Evolutionary conservation across 805 yeast genomes (phyloP).

Genomic region (Yamadazyma philogaea): DNA sequence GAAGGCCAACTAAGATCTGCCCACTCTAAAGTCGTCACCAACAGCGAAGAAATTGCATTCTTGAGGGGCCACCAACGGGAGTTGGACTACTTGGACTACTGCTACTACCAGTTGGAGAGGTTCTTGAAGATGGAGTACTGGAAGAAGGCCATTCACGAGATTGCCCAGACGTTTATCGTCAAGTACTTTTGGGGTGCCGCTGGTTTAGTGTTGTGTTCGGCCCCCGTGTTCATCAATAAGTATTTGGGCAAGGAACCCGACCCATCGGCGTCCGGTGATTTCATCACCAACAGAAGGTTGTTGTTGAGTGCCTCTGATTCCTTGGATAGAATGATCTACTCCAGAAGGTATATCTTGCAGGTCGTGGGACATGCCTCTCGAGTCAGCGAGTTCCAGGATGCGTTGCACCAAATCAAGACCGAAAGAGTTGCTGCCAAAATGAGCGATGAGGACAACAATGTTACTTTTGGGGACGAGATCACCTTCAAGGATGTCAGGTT

Average conservation of each 20-base stretch:
- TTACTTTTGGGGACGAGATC: conserved; percentile 49
- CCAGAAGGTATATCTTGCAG: conserved; percentile 81
- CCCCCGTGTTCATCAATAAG: conserved; percentile 74
- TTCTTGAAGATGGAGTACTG: conserved; percentile 74
- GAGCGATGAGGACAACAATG: conserved; percentile 16
- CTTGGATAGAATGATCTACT: conserved; percentile 78
- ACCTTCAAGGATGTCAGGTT: conserved; percentile 76
- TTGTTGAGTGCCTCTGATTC: conserved; percentile 83
- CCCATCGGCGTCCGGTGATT: conserved; percentile 65
- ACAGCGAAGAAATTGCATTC: conserved; percentile 84
- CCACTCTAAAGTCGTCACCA: conserved; percentile 76
- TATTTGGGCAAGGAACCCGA: conserved; percentile 45
- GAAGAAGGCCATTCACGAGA: conserved; percentile 74
- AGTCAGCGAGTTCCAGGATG: conserved; percentile 65
- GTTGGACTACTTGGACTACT: conserved; percentile 68
- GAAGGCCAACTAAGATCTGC: conserved; percentile 83
- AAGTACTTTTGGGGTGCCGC: conserved; percentile 96
- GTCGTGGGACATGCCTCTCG: conserved; percentile 78
- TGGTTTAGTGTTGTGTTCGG: conserved; percentile 81
- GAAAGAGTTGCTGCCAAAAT: conserved; percentile 12
- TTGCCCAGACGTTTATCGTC: conserved; percentile 82
- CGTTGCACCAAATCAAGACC: conserved; percentile 48
- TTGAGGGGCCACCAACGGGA: conserved; percentile 80
- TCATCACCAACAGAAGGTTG: conserved; percentile 83
- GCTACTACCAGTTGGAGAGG: conserved; percentile 76